Conservation (phyloP, 345 rosid species). For the Bruguiera parviflora region DNA sequence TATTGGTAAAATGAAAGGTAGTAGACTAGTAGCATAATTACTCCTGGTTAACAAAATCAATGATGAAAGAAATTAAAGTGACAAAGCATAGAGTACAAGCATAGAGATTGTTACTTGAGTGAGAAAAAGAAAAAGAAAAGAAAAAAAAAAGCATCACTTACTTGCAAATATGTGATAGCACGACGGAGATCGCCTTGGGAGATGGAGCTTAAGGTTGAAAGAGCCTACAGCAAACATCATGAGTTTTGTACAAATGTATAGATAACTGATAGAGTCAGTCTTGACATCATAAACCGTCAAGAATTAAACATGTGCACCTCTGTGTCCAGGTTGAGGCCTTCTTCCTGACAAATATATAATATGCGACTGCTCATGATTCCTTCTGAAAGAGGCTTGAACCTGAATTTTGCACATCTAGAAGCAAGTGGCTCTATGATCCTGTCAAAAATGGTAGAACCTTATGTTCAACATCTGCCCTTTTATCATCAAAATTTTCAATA, state of each 20-base stretch:
- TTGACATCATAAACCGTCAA: conserved; percentile 13
- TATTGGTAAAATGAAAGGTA: too few relatives aligned
- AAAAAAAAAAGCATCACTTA: conserved; percentile 23
- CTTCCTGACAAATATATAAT: conserved; percentile 80
- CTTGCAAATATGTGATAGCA: conserved; percentile 95
- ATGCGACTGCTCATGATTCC: conserved; percentile 83
- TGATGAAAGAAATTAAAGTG: not conserved
- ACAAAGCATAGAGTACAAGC: not conserved
- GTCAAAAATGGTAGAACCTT: not conserved
- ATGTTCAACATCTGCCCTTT: not conserved
- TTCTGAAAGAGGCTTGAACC: conserved; percentile 95
- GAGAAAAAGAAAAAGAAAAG: too few relatives aligned
- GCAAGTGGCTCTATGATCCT: conserved; percentile 99
- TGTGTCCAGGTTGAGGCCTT: conserved; percentile 64
- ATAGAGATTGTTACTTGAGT: not conserved
- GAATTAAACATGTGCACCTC: conserved; percentile 46
- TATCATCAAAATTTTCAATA: too few relatives aligned
- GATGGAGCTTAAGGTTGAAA: conserved; percentile 76
- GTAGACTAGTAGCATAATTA: too few relatives aligned
- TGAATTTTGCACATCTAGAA: conserved; percentile 98
- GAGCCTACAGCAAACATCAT: conserved; percentile 46
- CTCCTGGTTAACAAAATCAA: too few relatives aligned
- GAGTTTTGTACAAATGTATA: conserved; percentile 15
- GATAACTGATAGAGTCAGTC: not conserved
- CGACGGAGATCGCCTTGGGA: conserved; percentile 98